Base-by-base conservation (phyloP, 2,329 filamentous ascomycete genomes). In the Neodidymelliopsis sp. region DNA sequence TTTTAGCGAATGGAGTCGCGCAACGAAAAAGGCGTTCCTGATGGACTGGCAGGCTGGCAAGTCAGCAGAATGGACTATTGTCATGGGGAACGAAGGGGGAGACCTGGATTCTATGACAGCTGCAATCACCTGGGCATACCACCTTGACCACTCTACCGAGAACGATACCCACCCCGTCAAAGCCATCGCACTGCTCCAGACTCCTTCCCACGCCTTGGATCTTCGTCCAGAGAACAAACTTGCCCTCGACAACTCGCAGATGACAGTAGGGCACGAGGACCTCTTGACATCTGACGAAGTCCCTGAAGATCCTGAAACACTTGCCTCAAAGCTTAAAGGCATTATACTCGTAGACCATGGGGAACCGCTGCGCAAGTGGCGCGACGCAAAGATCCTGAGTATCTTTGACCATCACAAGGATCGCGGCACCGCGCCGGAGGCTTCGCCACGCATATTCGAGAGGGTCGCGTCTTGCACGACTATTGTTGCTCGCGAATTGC, bases 351-450 rank as follows among this genome's bases (percentile, higher is more conserved):
- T 79, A 4, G 77, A 79, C 52, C 77, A 79, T 41, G 64, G 73
- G 0, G 57, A 59, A 8, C 76, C 77, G 4, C 53, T 78, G 42
- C 67, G 75, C 5, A 76, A 75, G 56, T 79, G 77, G 77, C 59
- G 56, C 15, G 62, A 70, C 3, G 75, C 76, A 20, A 68, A 66
- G n/a, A 74, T 79, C n/a, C 51, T 77, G 15, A 74, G 69, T 57
- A 76, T 79, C 44, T 75, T 79, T 40, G 77, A 79, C 51, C 77
- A 79, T 54, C 77, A 79, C 57, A 66, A 72, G 37, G 77, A 79
- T 59, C 58, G 59, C 1, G 76, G 75, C 16, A 70, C 66, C 1
- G 76, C 71, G 1, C 73, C 73, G 0, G 68, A 74, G 38, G 77
- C 76, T 7, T 56, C 71, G 18, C 77, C 76, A 2, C 72, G 77